Evolutionary conservation across 306 rosid species (phyloP).

Genomic region (Begonia fuchsioides): DNA sequence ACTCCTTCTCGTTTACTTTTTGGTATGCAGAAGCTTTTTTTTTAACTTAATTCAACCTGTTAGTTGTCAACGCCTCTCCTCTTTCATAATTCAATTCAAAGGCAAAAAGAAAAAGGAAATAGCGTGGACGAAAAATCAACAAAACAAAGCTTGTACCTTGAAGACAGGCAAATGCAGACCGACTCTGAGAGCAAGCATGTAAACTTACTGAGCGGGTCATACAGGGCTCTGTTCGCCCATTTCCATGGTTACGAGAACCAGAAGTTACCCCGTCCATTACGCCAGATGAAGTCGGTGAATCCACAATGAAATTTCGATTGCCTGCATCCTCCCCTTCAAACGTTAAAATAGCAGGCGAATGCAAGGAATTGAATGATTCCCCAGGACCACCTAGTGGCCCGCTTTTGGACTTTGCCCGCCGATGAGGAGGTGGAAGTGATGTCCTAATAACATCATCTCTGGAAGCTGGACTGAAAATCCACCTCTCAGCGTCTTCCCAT

Average conservation of each 20-base stretch:
- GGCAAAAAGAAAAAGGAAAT: no score
- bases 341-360: conserved; percentile 54
- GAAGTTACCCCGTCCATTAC: conserved; percentile 36
- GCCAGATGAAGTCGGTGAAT: conserved; percentile 74
- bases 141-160: conserved; percentile 16
- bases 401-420: conserved; percentile 83
- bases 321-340: conserved; percentile 35
- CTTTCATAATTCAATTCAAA: no score
- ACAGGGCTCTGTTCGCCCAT: conserved; percentile 44
- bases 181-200: conserved; percentile 82
- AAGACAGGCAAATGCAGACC: conserved; percentile 31
- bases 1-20: no score
- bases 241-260: conserved; percentile 31
- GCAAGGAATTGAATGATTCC: conserved; percentile 47
- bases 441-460: conserved; percentile 43
- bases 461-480: conserved; percentile 90
- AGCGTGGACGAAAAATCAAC: not conserved
- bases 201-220: conserved; percentile 85
- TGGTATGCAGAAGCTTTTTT: no score
- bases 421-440: conserved; percentile 34
- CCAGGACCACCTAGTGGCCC: conserved; percentile 96
- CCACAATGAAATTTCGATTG: conserved; percentile 42
- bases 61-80: no score
- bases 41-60: no score
- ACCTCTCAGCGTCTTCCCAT: conserved; percentile 99